These are phyloP conservation scores for Aspergillus calidoustus DNA, from an alignment of 2,329 filamentous ascomycete species.

Conservation along the genomic window DNA sequence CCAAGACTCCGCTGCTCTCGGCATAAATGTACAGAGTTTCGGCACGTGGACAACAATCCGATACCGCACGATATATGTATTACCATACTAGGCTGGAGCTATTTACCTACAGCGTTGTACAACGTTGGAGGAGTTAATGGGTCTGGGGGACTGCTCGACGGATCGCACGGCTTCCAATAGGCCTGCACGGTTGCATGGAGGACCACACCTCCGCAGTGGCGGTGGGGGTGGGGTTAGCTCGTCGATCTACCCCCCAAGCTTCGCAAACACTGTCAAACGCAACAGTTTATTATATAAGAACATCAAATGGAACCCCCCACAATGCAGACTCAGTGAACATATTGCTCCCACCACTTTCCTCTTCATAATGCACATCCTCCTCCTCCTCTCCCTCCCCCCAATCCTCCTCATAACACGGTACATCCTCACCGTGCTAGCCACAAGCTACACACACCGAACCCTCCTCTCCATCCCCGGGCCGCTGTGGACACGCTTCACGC, in stretches of 20 bases:
- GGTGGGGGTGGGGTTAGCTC: constrained; percentile 28
- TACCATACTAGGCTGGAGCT: no score
- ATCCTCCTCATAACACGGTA: constrained; percentile 21
- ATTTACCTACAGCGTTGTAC: no score
- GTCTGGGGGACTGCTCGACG: no score
- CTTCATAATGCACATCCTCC: constrained; percentile 21
- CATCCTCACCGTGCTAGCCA: constrained; percentile 26
- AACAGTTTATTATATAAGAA: neutral
- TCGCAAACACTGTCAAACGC: neutral
- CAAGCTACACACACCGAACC: constrained; percentile 32
- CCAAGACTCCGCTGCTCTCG: no score
- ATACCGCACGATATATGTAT: no score
- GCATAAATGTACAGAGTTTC: no score
- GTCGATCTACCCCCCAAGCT: neutral
- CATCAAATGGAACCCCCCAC: neutral
- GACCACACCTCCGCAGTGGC: constrained; percentile 25
- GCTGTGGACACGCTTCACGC: constrained; percentile 49
- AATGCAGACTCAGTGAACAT: neutral
- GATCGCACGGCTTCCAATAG: no score
- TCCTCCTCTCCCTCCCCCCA: constrained; percentile 17
- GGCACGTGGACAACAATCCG: no score
- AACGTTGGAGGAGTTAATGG: no score
- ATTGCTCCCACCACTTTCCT: neutral
- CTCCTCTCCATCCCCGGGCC: constrained; percentile 48
- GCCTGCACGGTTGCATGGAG: no score